Evolutionary conservation across 2,329 filamentous ascomycete genomes (phyloP).

Genomic region (Thelonectria blattea): DNA sequence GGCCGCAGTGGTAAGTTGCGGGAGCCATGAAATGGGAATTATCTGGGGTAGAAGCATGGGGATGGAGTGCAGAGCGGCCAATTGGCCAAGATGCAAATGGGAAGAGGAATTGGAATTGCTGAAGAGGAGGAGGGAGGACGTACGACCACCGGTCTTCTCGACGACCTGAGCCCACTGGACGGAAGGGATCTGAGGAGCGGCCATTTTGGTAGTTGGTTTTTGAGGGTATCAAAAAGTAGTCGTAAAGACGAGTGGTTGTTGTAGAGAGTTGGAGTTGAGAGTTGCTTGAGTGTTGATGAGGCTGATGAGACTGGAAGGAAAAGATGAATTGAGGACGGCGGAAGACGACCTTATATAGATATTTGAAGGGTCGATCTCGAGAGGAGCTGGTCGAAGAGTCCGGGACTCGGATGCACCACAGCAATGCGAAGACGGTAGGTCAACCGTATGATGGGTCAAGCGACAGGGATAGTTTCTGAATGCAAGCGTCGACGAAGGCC

Average conservation of each 20-base stretch:
- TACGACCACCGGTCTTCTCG: slow-evolving; percentile 77
- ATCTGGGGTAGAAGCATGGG: slow-evolving; percentile 7
- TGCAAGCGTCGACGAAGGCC: slow-evolving; percentile 30
- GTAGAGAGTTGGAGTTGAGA: slow-evolving; percentile 28
- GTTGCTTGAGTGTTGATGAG: slow-evolving; percentile 34
- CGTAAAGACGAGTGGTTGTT: slow-evolving; percentile 29
- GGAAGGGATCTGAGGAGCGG: slow-evolving; percentile 65
- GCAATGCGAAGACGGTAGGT: slow-evolving; percentile 18
- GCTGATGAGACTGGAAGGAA: slow-evolving; percentile 38
- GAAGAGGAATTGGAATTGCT: background rate
- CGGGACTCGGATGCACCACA: slow-evolving; percentile 27
- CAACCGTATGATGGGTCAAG: slow-evolving; percentile 37
- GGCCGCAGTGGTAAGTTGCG: slow-evolving; percentile 20
- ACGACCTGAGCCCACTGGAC: slow-evolving; percentile 93
- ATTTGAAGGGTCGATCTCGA: slow-evolving; percentile 28
- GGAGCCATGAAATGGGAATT: slow-evolving; percentile 10
- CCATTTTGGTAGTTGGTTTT: slow-evolving; percentile 37
- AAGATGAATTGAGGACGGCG: slow-evolving; percentile 27
- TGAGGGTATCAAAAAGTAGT: slow-evolving; percentile 31
- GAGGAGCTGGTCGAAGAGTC: slow-evolving; percentile 19
- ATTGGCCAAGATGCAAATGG: slow-evolving; percentile 4
- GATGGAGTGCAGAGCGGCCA: slow-evolving; percentile 6
- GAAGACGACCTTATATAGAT: slow-evolving; percentile 40
- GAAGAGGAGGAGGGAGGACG: slow-evolving; percentile 40
- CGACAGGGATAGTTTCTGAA: slow-evolving; percentile 29